Evolutionary conservation across 179 eudicot genomes (phyloP), one percentile per base, ranked within the genome.

Genomic region (Nepenthes alata): DNA sequence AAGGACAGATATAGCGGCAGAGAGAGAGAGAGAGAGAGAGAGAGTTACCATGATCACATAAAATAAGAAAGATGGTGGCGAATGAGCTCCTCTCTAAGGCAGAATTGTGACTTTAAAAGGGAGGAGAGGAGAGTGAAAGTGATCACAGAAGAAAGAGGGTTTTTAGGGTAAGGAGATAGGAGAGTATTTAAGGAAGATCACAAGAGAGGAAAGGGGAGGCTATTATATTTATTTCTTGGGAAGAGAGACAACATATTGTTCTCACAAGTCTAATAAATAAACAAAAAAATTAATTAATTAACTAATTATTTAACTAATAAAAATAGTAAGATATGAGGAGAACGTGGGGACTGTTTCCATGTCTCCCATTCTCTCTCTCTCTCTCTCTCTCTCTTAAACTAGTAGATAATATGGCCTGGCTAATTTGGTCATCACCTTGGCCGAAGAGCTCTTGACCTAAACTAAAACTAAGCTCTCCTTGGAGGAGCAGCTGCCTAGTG

Each of bases 281-380:
- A 25, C 25, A 25, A 25, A 25, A 25, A 25, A 25, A 25, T 25
- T 25, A 25, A 25, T 25, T 25, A 25, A 25, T 25, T 25, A 25
- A 25, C 25, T 25, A 25, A 25, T 25, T 25, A 25, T 0, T 25
- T 25, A 25, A 25, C 1, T 25, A 25, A 25, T 25, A 0, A 25
- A 25, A 25, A 25, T 25, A 25, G 1, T 25, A 64, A 72, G 77
- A 73, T 78, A 80, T 78, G 85, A 81, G 82, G 78, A 81, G 89
- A 89, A 89, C 95, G 89, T 89, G 95, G 91, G 82, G 61, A 70
- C 83, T 82, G 95, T 84, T 89, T 75, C 91, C 82, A 59, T 84
- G 83, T 86, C 84, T 73, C 77, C 83, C 64, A 75, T 73, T 66
- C 72, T 59, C 65, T 70, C 25, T 67, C 34, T 61, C 60, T 60